These are phyloP conservation scores for Botryotinia calthae DNA, from an alignment of 2,329 filamentous ascomycete species.

Conservation along the genomic window DNA sequence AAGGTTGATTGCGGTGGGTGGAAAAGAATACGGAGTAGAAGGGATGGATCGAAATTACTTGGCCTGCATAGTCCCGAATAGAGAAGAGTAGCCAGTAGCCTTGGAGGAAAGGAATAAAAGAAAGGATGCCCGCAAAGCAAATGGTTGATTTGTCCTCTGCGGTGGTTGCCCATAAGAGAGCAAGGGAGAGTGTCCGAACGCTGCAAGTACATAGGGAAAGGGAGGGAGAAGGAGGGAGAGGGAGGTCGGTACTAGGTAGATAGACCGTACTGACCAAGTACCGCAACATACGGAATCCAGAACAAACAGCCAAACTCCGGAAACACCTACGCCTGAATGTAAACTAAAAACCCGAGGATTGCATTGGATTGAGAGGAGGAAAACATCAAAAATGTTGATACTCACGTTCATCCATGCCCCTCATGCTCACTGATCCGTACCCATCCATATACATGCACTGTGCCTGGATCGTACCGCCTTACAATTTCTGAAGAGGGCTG, in stretches of 20 bases:
- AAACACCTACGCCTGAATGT: neutral
- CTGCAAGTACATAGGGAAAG: neutral
- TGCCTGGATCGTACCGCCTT: neutral
- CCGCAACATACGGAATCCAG: neutral
- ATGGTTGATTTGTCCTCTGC: neutral
- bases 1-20: neutral
- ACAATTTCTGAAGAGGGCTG: neutral
- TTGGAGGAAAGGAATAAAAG: neutral
- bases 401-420: neutral
- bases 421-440: neutral
- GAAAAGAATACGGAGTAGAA: neutral
- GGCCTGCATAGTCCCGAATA: neutral
- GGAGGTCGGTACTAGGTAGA: no score
- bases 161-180: neutral
- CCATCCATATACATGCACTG: neutral
- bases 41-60: slow-evolving; percentile 3
- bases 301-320: neutral
- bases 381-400: neutral
- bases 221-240: no score
- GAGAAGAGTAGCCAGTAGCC: neutral
- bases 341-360: neutral
- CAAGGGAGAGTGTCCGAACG: neutral
- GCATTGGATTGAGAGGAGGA: neutral
- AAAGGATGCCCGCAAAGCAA: neutral
- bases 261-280: neutral